Evolutionary conservation across 306 rosid genomes (phyloP), one percentile per base, ranked within the genome.

Genomic region (Potentilla sterilis): DNA sequence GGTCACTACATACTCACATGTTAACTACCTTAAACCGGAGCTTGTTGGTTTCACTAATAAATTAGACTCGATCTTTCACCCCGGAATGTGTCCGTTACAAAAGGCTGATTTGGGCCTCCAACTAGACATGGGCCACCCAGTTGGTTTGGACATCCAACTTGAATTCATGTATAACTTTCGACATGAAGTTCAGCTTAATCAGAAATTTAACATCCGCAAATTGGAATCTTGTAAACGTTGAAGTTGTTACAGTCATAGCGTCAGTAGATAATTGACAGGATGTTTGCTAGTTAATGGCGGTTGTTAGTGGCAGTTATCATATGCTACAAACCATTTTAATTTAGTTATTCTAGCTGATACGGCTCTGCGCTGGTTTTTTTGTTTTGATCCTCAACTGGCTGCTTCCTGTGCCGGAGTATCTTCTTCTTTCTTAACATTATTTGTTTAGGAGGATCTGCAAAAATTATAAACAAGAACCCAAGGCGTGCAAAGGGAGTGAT

Each of bases 351-450:
- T 57, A 57, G 63, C 63, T 57, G 64, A 57, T 57, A 57, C 15
- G 35, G 64, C 64, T 57, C 64, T 22, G 64, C 35, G 64, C 64
- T 57, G 64, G 64, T 57, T 16, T 18, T 52, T 52, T 57, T 57
- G 64, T 57, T 9, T 10, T 22, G 35, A 24, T 57, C 5, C 9
- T 10, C 15, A 57, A 22, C 35, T 57, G 14, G 64, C 24, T 21
- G 15, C 24, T 21, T 24, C 35, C 22, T 57, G 64, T 57, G 64
- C 64, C 64, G 64, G 22, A 22, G 32, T 57, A 10, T 9, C 64
- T 22, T 57, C 15, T 9, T 22, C 35, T 57, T 57, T 22, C 14
- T 57, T 57, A 11, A 9, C 64, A 1, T 57, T 10, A 54, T 54
- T 35, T 22, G 14, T 24, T 21, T 24, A 21, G 64, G 64, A 57